Conservation (phyloP, 2,329 filamentous ascomycete genomes). For the Cercospora canescens region DNA sequence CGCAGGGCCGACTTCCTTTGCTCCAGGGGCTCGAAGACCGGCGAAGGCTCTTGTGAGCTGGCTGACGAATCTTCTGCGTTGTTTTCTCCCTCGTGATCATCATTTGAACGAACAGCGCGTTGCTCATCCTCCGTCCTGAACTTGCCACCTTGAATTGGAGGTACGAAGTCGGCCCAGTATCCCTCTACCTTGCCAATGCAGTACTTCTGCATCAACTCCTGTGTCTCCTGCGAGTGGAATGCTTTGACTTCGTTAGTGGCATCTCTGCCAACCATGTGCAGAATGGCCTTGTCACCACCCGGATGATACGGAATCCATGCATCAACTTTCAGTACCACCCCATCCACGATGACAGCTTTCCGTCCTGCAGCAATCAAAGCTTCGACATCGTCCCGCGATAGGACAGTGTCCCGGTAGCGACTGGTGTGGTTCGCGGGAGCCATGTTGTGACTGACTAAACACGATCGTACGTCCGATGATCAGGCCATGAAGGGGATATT, state of each 20-base stretch:
- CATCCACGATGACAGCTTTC: conserved; percentile 77
- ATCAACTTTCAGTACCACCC: conserved; percentile 82
- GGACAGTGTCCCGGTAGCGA: conserved; percentile 26
- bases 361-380: conserved; percentile 79
- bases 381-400: conserved; percentile 58
- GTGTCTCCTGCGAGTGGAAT: conserved; percentile 85
- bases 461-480: not conserved
- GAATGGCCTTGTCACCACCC: conserved; percentile 85
- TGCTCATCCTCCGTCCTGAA: conserved; percentile 60
- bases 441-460: conserved; percentile 13
- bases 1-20: conserved; percentile 34
- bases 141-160: conserved; percentile 85
- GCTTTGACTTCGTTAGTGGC: conserved; percentile 91
- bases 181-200: conserved; percentile 81
- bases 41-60: conserved; percentile 59
- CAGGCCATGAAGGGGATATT: not conserved
- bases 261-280: conserved; percentile 72
- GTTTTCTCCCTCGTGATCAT: conserved; percentile 27
- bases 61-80: conserved; percentile 47
- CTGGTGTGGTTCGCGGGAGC: conserved; percentile 18
- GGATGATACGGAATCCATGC: conserved; percentile 88
- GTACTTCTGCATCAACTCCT: conserved; percentile 74
- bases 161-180: conserved; percentile 81
- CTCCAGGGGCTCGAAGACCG: conserved; percentile 57
- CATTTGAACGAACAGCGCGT: conserved; percentile 6